A percentile compares a stretch with the other conserved stretches of the same genome.
Conservation (phyloP, 148 eudicot species). For the Heliosperma pusillum region DNA sequence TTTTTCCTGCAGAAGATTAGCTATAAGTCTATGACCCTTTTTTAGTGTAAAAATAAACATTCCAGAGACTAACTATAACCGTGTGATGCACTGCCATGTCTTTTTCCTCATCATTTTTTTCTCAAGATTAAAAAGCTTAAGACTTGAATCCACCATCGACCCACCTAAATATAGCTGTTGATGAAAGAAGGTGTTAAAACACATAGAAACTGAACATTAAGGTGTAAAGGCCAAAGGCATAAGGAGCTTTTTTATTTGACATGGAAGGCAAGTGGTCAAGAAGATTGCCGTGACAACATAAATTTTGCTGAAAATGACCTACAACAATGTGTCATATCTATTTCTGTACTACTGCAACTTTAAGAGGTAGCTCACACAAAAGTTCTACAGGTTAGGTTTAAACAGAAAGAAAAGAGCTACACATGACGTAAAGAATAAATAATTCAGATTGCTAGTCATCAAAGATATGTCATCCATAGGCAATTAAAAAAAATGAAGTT, state of each 20-base stretch:
- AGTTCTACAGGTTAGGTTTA: too few relatives aligned
- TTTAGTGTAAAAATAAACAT: background rate
- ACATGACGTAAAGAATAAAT: background rate
- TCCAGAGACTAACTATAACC: background rate
- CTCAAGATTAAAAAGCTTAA: background rate
- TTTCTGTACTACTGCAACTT: background rate
- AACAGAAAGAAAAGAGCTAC: background rate
- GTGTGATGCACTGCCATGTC: background rate
- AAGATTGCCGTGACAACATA: background rate
- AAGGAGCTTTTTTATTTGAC: background rate
- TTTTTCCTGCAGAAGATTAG: slow-evolving; percentile 7
- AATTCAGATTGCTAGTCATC: slow-evolving; percentile 7
- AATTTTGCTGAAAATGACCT: background rate
- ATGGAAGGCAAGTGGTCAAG: background rate
- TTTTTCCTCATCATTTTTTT: background rate
- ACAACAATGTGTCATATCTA: background rate
- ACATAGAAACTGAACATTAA: background rate
- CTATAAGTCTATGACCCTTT: background rate
- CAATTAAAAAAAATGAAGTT: background rate
- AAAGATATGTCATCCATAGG: slow-evolving; percentile 5
- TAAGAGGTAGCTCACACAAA: background rate
- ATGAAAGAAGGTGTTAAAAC: background rate
- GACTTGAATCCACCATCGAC: background rate
- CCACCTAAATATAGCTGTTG: background rate
- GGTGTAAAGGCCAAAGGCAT: background rate